Base-by-base conservation (phyloP, 1,284 basidiomycete genomes). In the Sanguinoderma infundibulare region DNA sequence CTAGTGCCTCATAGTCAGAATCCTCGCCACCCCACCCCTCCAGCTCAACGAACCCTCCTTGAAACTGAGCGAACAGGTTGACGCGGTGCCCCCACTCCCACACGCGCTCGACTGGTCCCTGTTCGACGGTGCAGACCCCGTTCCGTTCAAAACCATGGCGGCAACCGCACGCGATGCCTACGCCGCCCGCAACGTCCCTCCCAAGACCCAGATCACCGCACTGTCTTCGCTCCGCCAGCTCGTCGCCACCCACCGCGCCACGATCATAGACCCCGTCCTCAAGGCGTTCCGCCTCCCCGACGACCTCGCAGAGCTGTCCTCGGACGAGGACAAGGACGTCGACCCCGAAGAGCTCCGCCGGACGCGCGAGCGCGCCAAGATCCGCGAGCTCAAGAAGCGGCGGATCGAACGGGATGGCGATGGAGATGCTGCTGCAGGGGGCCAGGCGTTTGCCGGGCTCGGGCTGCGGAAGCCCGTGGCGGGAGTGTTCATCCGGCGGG, bases 381-480 rank as follows among this genome's bases (percentile, higher is more conserved):
- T 86, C 50, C 76, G 81, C 42, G 80, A 87, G 67, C 73, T 87
- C 53, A 87, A 85, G 74, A 81, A 80, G 66, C 76, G 83, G 55
- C 83, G 78, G 63, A 78, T 84, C n/a, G 65, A 67, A 20, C 69
- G 69, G 14, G 73, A 69, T 24, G 39, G 14, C 10, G 28, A 64
- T 68, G 28, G 68, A 71, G n/a, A n/a, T n/a, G n/a, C 38, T 17
- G 64, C 67, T 30, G 68, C 72, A n/a, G n/a, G 15, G 73, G 72
- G 5, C 57, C 9, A 9, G 47, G 30, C 38, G 28, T 65, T 68
- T 30, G 68, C 72, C n/a, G 73, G 72, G 5, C 57, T 66, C 12
- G 65, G 65, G 26, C 59, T 73, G 44, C 73, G 71, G 12, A 61
- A 69, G n/a, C 64, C 64, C 1, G 68, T 67, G 15, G 67, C 67